These are phyloP conservation scores for Phylloporus rhodoxanthus DNA, from an alignment of 768 basidiomycete genomes.

Conservation along the genomic window DNA sequence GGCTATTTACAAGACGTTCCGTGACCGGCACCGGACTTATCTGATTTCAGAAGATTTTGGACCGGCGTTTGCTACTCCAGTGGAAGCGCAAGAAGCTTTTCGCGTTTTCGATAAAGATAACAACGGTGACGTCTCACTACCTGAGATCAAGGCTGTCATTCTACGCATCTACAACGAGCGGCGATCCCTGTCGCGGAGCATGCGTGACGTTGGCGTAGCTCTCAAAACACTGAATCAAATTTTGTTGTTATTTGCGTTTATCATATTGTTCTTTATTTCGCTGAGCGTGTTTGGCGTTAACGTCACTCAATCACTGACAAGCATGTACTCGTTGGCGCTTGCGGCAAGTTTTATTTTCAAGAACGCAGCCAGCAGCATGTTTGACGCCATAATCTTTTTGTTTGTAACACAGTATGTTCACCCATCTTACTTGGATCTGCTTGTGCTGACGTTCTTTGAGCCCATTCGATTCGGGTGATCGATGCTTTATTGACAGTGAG, in stretches of 20 bases:
- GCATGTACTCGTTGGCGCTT: slow-evolving; percentile 66
- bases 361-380: slow-evolving; percentile 61
- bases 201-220: slow-evolving; percentile 69
- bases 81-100: slow-evolving; percentile 61
- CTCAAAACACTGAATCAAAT: slow-evolving; percentile 60
- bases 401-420: slow-evolving; percentile 75
- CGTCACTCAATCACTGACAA: slow-evolving; percentile 59
- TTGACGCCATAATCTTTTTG: slow-evolving; percentile 77
- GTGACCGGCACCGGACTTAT: slow-evolving; percentile 48
- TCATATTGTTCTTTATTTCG: slow-evolving; percentile 68
- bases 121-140: slow-evolving; percentile 69
- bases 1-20: slow-evolving; percentile 58
- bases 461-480: slow-evolving; percentile 77
- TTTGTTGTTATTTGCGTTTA: slow-evolving; percentile 53
- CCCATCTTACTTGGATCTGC: neutral
- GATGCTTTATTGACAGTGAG: slow-evolving; percentile 66
- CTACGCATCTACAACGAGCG: slow-evolving; percentile 75
- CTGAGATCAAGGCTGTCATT: slow-evolving; percentile 67
- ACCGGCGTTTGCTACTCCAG: slow-evolving; percentile 56
- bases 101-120: slow-evolving; percentile 69
- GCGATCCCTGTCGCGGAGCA: slow-evolving; percentile 65
- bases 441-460: slow-evolving; percentile 29
- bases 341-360: slow-evolving; percentile 81
- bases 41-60: slow-evolving; percentile 65
- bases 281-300: slow-evolving; percentile 67